Conservation (phyloP, 306 rosid species). For the Acacia confusa region DNA sequence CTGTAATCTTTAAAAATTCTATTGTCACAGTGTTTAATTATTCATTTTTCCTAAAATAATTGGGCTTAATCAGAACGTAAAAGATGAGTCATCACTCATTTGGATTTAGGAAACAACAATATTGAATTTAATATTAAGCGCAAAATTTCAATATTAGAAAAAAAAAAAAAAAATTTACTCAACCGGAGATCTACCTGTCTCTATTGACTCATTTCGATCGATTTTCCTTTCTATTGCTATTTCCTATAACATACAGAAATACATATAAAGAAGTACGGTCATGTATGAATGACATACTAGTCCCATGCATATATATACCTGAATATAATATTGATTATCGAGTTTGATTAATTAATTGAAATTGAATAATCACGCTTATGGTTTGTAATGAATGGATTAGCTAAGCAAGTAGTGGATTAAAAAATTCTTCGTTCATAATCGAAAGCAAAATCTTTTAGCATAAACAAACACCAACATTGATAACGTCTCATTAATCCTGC, state of each 20-base stretch:
- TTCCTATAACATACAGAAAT: background rate
- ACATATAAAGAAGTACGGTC: background rate
- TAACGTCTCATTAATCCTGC: background rate
- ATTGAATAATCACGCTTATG: conserved; percentile 23
- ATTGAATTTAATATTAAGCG: background rate
- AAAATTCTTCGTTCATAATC: background rate
- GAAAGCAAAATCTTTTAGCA: background rate
- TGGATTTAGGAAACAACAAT: background rate
- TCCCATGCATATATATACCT: background rate
- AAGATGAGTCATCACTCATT: background rate
- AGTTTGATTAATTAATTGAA: background rate
- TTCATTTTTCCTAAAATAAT: too few species aligned
- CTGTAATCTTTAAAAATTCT: background rate
- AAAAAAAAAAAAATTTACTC: background rate
- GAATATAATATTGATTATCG: background rate
- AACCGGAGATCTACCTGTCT: too few species aligned
- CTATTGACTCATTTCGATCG: background rate
- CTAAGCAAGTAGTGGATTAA: background rate
- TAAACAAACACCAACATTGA: background rate
- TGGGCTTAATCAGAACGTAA: too few species aligned
- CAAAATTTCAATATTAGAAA: background rate
- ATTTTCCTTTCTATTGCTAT: background rate
- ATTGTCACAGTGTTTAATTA: background rate
- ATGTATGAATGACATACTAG: background rate
- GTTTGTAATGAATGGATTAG: conserved; percentile 2